Percentiles rank a stretch among this genome's conserved stretches.
Evolutionary conservation across 2,329 filamentous ascomycete species (phyloP).

Genomic region (Elsinoe fawcettii): DNA sequence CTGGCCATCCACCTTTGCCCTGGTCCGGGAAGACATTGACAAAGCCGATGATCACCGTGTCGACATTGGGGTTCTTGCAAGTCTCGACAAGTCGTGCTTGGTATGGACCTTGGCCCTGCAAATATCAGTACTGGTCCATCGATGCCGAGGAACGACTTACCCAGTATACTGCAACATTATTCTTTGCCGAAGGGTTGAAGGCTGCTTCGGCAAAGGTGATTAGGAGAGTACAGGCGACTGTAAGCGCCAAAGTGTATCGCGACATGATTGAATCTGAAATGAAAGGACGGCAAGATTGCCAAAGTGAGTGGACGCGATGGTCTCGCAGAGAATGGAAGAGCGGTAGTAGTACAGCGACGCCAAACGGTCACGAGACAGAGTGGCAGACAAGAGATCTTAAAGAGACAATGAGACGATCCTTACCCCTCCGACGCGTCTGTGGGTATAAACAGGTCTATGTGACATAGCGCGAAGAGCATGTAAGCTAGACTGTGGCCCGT

Average conservation of each 20-base stretch:
- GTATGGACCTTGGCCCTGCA: slow-evolving; percentile 44
- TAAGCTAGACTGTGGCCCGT: slow-evolving; percentile 9
- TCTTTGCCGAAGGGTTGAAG: slow-evolving; percentile 36
- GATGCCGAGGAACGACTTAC: slow-evolving; percentile 25
- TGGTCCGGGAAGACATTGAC: slow-evolving; percentile 47
- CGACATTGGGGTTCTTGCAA: slow-evolving; percentile 44
- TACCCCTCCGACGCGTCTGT: slow-evolving; percentile 14
- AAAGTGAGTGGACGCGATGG: slow-evolving; percentile 51
- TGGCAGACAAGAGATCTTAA: slow-evolving; percentile 13
- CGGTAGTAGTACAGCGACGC: not conserved
- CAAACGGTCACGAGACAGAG: slow-evolving; percentile 10
- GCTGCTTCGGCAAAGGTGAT: slow-evolving; percentile 33
- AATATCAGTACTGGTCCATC: slow-evolving; percentile 15
- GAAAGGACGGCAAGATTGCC: slow-evolving; percentile 32
- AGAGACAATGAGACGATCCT: slow-evolving; percentile 12
- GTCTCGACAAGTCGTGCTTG: slow-evolving; percentile 44
- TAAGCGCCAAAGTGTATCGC: slow-evolving; percentile 29
- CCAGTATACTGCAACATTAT: slow-evolving; percentile 49
- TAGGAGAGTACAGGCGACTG: slow-evolving; percentile 27
- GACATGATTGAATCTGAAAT: slow-evolving; percentile 32
- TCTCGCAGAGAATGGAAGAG: slow-evolving; percentile 15
- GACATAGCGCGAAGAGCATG: not conserved
- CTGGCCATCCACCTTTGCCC: slow-evolving; percentile 39
- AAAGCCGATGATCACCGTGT: slow-evolving; percentile 51
- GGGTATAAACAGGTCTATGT: slow-evolving; percentile 3